These are phyloP conservation scores for Grosmannia huntii DNA, from an alignment of 2,329 filamentous ascomycete genomes.

Conservation along the genomic window DNA sequence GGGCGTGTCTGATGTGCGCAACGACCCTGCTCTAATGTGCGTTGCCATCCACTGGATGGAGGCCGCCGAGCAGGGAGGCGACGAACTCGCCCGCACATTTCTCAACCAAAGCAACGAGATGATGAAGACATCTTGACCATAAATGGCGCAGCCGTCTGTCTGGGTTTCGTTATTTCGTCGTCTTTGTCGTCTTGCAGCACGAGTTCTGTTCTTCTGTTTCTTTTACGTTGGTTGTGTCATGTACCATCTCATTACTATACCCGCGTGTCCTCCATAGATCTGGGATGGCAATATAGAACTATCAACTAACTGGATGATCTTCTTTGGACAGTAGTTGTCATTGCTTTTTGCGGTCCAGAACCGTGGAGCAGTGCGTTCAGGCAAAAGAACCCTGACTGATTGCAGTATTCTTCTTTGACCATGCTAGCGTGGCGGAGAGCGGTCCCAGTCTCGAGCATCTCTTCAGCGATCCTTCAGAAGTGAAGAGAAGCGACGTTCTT, in stretches of 20 bases:
- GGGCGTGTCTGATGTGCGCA: constrained; percentile 41
- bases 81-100: constrained; percentile 71
- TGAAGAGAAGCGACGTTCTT: constrained; percentile 9
- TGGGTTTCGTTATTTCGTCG: neutral
- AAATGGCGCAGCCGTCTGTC: neutral
- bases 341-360: too few relatives aligned
- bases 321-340: neutral
- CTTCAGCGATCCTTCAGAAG: neutral
- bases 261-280: constrained; percentile 3
- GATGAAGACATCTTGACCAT: constrained; percentile 1
- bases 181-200: neutral
- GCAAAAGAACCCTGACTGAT: too few relatives aligned
- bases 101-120: constrained; percentile 46
- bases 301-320: neutral
- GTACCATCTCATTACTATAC: constrained; percentile 2
- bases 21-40: constrained; percentile 81
- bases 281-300: constrained; percentile 1
- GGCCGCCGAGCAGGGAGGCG: constrained; percentile 71
- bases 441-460: too few relatives aligned
- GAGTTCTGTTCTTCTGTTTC: neutral
- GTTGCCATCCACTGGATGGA: constrained; percentile 98
- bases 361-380: neutral
- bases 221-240: neutral
- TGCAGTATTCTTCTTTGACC: too few relatives aligned
- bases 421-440: too few relatives aligned